These are phyloP conservation scores for Hypomyces perniciosus DNA, from an alignment of 2,329 filamentous ascomycete genomes.

Conservation along the genomic window DNA sequence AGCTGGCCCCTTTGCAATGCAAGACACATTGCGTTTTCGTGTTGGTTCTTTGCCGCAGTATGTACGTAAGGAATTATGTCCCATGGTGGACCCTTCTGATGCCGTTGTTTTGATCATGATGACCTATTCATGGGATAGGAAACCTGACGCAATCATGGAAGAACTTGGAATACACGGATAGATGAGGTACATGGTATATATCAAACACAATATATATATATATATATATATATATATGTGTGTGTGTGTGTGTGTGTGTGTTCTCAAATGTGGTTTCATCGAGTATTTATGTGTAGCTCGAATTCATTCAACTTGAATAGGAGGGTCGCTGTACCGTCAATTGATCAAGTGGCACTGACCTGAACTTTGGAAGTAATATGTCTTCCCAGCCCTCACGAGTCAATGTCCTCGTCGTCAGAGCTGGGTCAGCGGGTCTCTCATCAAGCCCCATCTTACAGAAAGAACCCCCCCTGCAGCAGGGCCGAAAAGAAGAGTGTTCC, in stretches of 20 bases:
- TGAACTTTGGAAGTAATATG: background rate
- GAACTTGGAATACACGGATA: background rate
- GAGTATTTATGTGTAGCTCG: background rate
- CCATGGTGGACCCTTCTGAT: too few relatives aligned
- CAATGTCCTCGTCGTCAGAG: conserved; percentile 35
- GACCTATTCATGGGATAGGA: background rate
- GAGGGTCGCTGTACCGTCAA: background rate
- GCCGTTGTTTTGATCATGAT: background rate
- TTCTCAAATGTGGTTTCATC: background rate
- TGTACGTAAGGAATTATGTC: background rate
- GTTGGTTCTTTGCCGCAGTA: too few relatives aligned
- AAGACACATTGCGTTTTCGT: background rate
- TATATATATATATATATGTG: too few relatives aligned
- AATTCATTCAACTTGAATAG: background rate
- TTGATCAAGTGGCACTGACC: background rate
- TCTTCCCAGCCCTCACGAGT: conserved; percentile 13
- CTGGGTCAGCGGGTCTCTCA: conserved; percentile 32
- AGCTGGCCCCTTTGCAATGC: background rate
- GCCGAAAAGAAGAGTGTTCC: conserved; percentile 62
- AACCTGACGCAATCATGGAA: too few relatives aligned
- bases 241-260: too few relatives aligned
- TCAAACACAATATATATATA: background rate
- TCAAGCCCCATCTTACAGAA: conserved; percentile 52
- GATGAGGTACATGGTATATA: background rate
- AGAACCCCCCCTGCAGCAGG: conserved; percentile 65